Evolutionary conservation across 257 asterid species (phyloP).

Genomic region (Craterostigma plantagineum): DNA sequence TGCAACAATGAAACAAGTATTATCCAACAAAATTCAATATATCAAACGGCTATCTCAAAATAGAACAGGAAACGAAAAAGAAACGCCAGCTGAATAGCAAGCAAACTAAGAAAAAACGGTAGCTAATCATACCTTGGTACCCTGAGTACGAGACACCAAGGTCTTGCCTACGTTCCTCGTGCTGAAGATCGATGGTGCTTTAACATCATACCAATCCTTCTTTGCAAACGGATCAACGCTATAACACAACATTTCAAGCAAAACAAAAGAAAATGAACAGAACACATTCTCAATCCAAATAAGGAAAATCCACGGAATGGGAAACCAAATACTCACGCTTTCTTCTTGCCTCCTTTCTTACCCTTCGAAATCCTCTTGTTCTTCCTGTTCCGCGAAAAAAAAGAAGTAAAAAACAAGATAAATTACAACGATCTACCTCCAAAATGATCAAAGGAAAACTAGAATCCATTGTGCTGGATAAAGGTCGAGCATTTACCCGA

Average conservation of each 20-base stretch:
- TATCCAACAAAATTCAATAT: too few species aligned
- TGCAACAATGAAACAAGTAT: too few species aligned
- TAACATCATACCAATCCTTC: constrained; percentile 49
- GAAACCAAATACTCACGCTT: constrained; percentile 17
- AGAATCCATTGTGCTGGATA: too few species aligned
- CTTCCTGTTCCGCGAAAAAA: constrained; percentile 19
- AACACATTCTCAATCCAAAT: neutral
- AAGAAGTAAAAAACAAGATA: too few species aligned
- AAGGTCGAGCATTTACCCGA: too few species aligned
- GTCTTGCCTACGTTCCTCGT: constrained; percentile 35
- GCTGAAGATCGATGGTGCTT: constrained; percentile 36
- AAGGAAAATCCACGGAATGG: too few species aligned
- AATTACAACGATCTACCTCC: too few species aligned
- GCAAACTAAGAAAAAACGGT: neutral
- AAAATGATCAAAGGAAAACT: too few species aligned
- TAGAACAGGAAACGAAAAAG: neutral
- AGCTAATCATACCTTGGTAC: constrained; percentile 32
- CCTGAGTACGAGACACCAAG: constrained; percentile 47
- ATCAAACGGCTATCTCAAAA: too few species aligned
- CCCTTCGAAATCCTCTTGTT: constrained; percentile 52
- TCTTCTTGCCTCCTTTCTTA: constrained; percentile 56
- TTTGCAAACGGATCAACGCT: constrained; percentile 36
- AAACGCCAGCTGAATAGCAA: neutral
- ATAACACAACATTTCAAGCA: neutral
- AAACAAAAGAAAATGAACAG: neutral